Conservation (phyloP, 192 early-diverging fungal species). For the Phycomyces nitens region DNA sequence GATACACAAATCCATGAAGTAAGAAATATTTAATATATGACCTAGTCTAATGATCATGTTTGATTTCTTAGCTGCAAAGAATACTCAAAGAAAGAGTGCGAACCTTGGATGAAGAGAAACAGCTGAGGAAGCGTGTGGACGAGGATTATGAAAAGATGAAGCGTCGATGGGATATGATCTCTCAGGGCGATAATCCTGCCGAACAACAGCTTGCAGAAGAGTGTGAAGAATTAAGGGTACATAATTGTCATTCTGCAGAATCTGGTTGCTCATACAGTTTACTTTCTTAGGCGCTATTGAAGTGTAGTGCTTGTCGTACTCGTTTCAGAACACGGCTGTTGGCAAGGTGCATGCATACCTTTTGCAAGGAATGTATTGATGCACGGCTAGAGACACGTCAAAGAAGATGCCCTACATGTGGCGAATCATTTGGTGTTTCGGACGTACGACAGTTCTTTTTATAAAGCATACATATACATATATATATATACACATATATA, state of each 20-base stretch:
- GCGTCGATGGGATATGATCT: slow-evolving; percentile 60
- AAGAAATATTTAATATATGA: slow-evolving; percentile 9
- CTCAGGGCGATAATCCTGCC: slow-evolving; percentile 60
- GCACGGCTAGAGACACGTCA: slow-evolving; percentile 81
- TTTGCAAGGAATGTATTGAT: slow-evolving; percentile 93
- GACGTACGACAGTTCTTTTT: slow-evolving; percentile 82
- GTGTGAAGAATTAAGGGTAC: slow-evolving; percentile 36
- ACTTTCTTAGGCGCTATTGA: slow-evolving; percentile 66
- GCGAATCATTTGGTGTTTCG: slow-evolving; percentile 75
- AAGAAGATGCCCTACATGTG: slow-evolving; percentile 91
- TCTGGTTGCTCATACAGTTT: background rate
- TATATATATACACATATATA: background rate
- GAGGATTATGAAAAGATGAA: slow-evolving; percentile 59
- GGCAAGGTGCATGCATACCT: slow-evolving; percentile 91
- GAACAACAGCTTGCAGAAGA: slow-evolving; percentile 49
- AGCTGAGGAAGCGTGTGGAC: slow-evolving; percentile 50
- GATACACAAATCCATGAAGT: slow-evolving; percentile 59
- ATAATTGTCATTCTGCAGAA: background rate
- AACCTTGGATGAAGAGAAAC: slow-evolving; percentile 53
- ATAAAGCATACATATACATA: slow-evolving; percentile 25
- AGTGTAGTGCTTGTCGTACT: slow-evolving; percentile 84
- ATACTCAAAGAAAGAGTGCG: slow-evolving; percentile 65
- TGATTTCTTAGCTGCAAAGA: slow-evolving; percentile 34
- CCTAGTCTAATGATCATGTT: slow-evolving; percentile 4
- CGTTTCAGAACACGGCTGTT: slow-evolving; percentile 84